Conservation (phyloP, 2,329 filamentous ascomycete genomes). For the Hymenoscyphus infarciens region DNA sequence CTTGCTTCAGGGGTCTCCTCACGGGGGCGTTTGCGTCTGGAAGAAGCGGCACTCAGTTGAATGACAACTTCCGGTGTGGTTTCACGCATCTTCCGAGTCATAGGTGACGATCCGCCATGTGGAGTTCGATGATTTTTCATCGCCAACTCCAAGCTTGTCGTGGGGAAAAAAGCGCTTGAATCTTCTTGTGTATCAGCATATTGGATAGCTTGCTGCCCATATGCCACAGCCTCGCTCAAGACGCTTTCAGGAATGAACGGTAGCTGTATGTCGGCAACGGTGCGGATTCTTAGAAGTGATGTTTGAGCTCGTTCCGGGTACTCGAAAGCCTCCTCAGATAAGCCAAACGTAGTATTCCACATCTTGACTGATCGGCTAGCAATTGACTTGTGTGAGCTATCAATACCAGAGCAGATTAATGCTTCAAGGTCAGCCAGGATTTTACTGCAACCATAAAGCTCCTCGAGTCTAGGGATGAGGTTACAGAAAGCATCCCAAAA, state of each 20-base stretch:
- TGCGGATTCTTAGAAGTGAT: conserved; percentile 58
- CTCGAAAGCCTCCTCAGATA: conserved; percentile 49
- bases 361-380: conserved; percentile 52
- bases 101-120: not conserved
- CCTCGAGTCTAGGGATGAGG: conserved; percentile 36
- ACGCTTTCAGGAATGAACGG: conserved; percentile 43
- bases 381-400: conserved; percentile 52
- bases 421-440: conserved; percentile 53
- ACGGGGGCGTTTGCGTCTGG: conserved; percentile 23
- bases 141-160: conserved; percentile 15
- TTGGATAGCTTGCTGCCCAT: conserved; percentile 18
- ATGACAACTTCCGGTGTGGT: conserved; percentile 29
- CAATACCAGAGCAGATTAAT: conserved; percentile 54
- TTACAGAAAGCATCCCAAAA: conserved; percentile 50
- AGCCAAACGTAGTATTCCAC: conserved; percentile 71
- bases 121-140: conserved; percentile 16
- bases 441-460: conserved; percentile 35
- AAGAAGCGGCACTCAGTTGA: conserved; percentile 6
- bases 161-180: conserved; percentile 14
- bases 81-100: conserved; percentile 9
- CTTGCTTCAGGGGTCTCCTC: conserved; percentile 35
- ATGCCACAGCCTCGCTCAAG: conserved; percentile 26
- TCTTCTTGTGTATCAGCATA: conserved; percentile 41
- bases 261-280: conserved; percentile 49
- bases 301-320: conserved; percentile 64